A percentile compares a stretch with the other conserved stretches of the same genome.
Conservation (phyloP, 164 flowering plant genomes). For the Vitis rupestris region DNA sequence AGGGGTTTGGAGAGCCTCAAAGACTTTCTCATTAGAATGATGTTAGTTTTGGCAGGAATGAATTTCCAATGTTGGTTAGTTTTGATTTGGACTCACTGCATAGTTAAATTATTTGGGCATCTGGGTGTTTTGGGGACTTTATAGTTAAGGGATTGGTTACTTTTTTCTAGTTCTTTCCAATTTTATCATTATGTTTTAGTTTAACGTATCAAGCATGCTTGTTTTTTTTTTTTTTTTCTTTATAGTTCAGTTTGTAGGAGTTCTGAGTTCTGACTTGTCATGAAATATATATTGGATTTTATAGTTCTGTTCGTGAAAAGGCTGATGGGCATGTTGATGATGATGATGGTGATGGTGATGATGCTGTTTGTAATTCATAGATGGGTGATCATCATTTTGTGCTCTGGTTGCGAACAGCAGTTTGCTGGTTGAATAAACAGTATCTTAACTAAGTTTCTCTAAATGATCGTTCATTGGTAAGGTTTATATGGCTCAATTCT, state of each 20-base stretch:
- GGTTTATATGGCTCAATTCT: constrained; percentile 9
- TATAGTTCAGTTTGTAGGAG: constrained; percentile 3
- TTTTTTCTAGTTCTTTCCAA: background rate
- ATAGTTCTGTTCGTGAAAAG: constrained; percentile 52
- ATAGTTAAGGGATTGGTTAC: background rate
- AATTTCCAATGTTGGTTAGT: constrained; percentile 20
- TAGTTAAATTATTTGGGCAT: constrained; percentile 5
- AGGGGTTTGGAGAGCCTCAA: background rate
- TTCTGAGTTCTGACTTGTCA: constrained; percentile 23
- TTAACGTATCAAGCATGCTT: too few species aligned
- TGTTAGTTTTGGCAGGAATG: constrained; percentile 25
- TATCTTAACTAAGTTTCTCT: background rate
- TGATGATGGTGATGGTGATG: constrained; percentile 44
- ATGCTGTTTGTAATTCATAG: constrained; percentile 37
- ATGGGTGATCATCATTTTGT: constrained; percentile 31
- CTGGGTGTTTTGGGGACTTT: constrained; percentile 1
- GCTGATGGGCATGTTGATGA: constrained; percentile 28
- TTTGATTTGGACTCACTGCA: constrained; percentile 17
- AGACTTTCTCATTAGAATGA: constrained; percentile 11
- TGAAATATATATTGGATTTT: constrained; percentile 43
- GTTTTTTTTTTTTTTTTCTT: background rate
- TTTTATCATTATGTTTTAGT: background rate
- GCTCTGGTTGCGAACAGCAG: constrained; percentile 27
- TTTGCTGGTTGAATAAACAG: constrained; percentile 5
- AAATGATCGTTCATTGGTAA: constrained; percentile 18